phyloP scores from a whole-genome alignment of 179 eudicot genomes.

The Heliamphora pulchella region DNA sequence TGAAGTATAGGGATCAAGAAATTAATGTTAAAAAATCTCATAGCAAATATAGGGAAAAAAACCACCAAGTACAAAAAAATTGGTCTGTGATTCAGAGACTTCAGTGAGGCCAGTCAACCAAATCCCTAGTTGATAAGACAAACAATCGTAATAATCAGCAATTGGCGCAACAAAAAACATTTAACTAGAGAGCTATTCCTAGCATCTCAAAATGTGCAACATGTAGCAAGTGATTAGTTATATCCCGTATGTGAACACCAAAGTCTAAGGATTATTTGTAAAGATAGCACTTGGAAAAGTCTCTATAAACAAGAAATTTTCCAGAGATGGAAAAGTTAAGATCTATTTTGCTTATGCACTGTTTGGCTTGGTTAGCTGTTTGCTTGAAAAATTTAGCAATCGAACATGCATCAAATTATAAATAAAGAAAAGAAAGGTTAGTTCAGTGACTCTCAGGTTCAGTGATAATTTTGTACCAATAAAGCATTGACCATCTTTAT shows the following conservation, averaged over 20 bases:
- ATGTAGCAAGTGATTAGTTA: not conserved
- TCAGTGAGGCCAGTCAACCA: no score
- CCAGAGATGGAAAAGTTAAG: not conserved
- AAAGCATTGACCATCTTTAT: not conserved
- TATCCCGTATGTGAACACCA: not conserved
- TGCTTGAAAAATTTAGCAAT: not conserved
- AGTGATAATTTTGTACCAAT: not conserved
- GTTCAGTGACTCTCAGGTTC: constrained; percentile 1
- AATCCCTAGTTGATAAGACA: not conserved
- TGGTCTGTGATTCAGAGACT: no score
- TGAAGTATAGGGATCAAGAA: no score
- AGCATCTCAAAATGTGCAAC: not conserved
- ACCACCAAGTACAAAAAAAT: no score
- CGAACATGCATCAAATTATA: not conserved
- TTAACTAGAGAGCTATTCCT: not conserved
- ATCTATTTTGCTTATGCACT: not conserved
- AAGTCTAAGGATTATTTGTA: not conserved
- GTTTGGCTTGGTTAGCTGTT: not conserved
- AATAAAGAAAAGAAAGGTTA: not conserved
- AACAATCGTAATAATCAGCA: not conserved
- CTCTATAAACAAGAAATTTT: not conserved
- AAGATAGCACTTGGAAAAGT: not conserved
- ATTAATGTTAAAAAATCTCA: no score
- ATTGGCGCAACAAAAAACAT: constrained; percentile 1
- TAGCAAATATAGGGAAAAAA: no score